Percentiles rank a stretch among this genome's conserved stretches.
These are phyloP conservation scores for Chrysophaeum taylorii DNA, from an alignment of 352 stramenopile species.

Conservation along the genomic window DNA sequence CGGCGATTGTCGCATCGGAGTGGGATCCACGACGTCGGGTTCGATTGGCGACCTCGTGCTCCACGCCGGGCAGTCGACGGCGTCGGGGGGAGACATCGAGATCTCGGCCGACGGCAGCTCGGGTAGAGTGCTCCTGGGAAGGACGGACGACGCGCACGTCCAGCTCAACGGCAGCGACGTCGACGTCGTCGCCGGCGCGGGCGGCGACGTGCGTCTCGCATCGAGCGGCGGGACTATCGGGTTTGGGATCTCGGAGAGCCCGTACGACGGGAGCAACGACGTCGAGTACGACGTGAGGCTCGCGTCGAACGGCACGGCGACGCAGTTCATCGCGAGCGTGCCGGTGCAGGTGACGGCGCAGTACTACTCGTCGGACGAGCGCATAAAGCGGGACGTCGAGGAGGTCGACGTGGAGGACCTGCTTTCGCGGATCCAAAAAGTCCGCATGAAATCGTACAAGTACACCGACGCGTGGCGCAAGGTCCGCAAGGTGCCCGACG, in stretches of 20 bases:
- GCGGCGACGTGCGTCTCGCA: neutral
- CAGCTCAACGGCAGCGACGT: neutral
- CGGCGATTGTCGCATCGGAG: neutral
- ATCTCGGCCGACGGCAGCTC: constrained; percentile 5
- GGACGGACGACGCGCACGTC: neutral
- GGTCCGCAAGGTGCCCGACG: constrained; percentile 57
- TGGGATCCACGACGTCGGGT: neutral
- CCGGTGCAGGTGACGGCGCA: constrained; percentile 73
- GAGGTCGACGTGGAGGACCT: constrained; percentile 73
- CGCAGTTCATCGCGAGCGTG: constrained; percentile 36
- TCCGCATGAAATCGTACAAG: constrained; percentile 73
- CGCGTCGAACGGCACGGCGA: constrained; percentile 19
- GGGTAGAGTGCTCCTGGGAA: neutral
- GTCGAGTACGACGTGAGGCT: constrained; percentile 27
- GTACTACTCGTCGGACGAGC: constrained; percentile 74
- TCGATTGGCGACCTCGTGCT: neutral
- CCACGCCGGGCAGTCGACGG: constrained; percentile 6
- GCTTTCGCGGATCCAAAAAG: constrained; percentile 64
- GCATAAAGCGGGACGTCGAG: constrained; percentile 81
- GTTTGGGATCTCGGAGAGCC: neutral
- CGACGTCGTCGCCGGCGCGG: neutral
- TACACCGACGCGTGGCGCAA: constrained; percentile 76
- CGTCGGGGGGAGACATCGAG: constrained; percentile 45
- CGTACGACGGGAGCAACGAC: constrained; percentile 21
- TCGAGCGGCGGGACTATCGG: neutral